Base-by-base conservation (phyloP, 148 eudicot species). In the Selenicereus undatus region DNA sequence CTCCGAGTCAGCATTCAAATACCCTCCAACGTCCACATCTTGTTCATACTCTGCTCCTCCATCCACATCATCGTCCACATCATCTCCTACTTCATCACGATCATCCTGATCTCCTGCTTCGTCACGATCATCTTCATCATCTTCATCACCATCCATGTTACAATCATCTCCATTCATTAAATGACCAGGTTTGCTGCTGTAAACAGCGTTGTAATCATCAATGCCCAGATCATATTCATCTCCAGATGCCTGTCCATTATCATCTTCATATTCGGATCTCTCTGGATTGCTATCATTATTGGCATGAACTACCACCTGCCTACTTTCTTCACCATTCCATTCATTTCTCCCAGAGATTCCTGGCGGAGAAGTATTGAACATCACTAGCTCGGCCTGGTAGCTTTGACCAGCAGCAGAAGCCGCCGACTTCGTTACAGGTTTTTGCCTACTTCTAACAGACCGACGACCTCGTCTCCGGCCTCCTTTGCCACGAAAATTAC, bases 241-340 rank as follows among this genome's bases (percentile, higher is more conserved):
- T 48, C 84, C 81, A 1, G 86, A 83, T 32, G 60, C 93, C 16
- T 78, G 83, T 36, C 78, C 88, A 35, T 84, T 81, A 76, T 85
- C 93, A 36, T 85, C 86, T 14, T 89, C 90, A 50, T 88, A 86
- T 26, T 89, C 92, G 8, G 82, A 85, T 42, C 81, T 86, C 60
- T 91, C 97, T 52, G 86, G 83, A 70, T 84, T 84, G 74, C 86
- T 84, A 65, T 86, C 86, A 73, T 87, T 81, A 29, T 83, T 85
- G 60, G 74, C 81, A 24, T 85, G 88, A 70, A 75, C 83, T 81
- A 85, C 87, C 71, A 84, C 76, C 13, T n/a, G 66, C 66, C 56
- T 71, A 54, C 62, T 65, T 22, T 86, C 84, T 71, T 75, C 76
- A 11, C 77, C 81, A 45, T 45, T 48, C 52, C 52, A 48, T 48